Percentiles rank a stretch among this genome's conserved stretches.
phyloP scores from a whole-genome alignment of 495 filamentous ascomycete species.

The Trichoderma virens region DNA sequence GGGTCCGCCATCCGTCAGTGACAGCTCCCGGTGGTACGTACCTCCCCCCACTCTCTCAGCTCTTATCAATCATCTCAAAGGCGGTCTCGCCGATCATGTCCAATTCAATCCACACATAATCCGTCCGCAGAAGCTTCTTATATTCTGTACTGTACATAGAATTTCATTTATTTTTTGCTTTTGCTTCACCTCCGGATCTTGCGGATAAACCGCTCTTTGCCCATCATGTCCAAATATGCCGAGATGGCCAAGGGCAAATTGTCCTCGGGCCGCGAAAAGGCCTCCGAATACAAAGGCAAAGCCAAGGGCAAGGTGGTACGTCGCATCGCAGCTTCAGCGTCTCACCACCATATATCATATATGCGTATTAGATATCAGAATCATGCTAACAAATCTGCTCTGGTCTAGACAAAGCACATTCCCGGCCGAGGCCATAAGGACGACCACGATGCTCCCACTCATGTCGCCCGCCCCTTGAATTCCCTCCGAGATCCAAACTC shows the following conservation, averaged over 20 bases:
- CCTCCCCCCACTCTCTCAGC: not conserved
- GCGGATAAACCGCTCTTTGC: not conserved
- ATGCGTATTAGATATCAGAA: not conserved
- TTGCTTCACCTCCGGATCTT: not conserved
- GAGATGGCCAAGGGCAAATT: slow-evolving; percentile 29
- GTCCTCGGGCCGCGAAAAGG: slow-evolving; percentile 1
- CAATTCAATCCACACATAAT: not conserved
- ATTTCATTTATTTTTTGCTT: not conserved
- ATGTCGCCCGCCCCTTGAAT: slow-evolving; percentile 62
- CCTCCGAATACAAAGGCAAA: not conserved
- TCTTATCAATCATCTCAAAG: not conserved
- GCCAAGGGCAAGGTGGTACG: slow-evolving; percentile 35
- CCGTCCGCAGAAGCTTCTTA: not conserved
- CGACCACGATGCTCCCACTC: slow-evolving; percentile 24
- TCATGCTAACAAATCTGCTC: not conserved
- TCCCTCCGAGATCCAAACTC: slow-evolving; percentile 72
- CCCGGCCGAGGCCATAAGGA: slow-evolving; percentile 26
- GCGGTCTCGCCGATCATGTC: not conserved
- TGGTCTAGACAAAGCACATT: slow-evolving; percentile 34
- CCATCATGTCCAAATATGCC: slow-evolving; percentile 26
- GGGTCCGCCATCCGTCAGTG: too few relatives aligned
- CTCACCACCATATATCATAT: not conserved
- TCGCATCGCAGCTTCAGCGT: not conserved
- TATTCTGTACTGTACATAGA: not conserved
- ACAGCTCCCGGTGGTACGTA: too few relatives aligned